Evolutionary conservation across 805 yeast genomes (phyloP), one percentile per base, ranked within the genome.

Genomic region (Ogataea corticis): DNA sequence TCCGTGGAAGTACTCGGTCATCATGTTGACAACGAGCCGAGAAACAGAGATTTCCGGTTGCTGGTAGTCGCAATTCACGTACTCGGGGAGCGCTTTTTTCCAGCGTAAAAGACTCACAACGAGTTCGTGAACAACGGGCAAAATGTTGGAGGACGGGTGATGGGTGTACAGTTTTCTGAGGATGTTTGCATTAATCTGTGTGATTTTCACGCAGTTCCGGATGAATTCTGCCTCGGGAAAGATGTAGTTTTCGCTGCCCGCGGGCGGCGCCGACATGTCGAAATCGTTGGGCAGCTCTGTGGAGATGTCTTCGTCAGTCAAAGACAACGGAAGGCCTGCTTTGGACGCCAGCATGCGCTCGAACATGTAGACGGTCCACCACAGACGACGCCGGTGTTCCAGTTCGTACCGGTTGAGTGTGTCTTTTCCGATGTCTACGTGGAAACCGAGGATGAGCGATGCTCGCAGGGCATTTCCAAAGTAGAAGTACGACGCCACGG

Each of bases 1-100:
- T 42, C 94, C 94, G 60, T 86, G 92, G 59, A 86, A 85, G 63
- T 85, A 86, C 59, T 86, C 95, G 2, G 91, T 84, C 82, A 84
- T 83, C 57, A 86, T 72, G 61, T 86, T 86, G 13, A 87, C 87
- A 14, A 79, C 79, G 25, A 84, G 65, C 51, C 95, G 71, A 2
- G 87, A 75, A 7, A 85, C 81, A 44, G 75, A 72, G 25, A 86
- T 68, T 35, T 75, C 72, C 7, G 77, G 76, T 15, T 62, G 66
- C 2, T 73, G 66, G 52, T 80, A 86, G 59, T 86, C 88, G 37
- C 85, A 83, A 46, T 74, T 76, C 41, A 84, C 70, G 58, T 80
- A 82, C 14, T 73, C 77, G 0, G 92, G 91, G 14, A 86, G 69
- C 10, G 76, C 67, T 45, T 75, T 77, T 55, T 80, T 83, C 91